Evolutionary conservation across 441 rosid genomes (phyloP).

Genomic region (Gossypium schwendimanii): DNA sequence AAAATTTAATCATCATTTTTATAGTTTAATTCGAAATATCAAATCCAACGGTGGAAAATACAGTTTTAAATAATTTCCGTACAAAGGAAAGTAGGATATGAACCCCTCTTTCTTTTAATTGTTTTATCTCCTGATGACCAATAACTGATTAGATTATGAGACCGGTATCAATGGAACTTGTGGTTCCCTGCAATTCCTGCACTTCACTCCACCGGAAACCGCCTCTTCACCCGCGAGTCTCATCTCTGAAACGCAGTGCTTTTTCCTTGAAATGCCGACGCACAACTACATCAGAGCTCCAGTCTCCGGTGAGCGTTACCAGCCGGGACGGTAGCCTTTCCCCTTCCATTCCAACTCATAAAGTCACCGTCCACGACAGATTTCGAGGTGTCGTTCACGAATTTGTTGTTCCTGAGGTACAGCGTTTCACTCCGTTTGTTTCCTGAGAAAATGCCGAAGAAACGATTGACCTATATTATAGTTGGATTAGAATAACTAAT

Average conservation of each 20-base stretch:
- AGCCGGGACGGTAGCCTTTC: conserved; percentile 24
- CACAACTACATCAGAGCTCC: conserved; percentile 41
- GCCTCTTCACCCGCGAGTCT: conserved; percentile 17
- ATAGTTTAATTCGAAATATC: background rate
- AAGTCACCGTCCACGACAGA: conserved; percentile 74
- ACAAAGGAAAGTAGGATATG: background rate
- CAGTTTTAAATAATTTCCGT: background rate
- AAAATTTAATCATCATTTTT: too few species aligned
- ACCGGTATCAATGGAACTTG: conserved; percentile 35
- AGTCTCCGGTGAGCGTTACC: conserved; percentile 35
- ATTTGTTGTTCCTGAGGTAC: conserved; percentile 76
- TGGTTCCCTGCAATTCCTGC: conserved; percentile 25
- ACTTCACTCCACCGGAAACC: conserved; percentile 20
- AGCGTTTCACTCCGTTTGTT: conserved; percentile 2
- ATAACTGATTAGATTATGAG: conserved; percentile 4
- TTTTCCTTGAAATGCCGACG: conserved; percentile 21
- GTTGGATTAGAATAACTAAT: background rate
- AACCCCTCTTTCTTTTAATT: background rate
- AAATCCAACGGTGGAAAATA: background rate
- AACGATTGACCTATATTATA: background rate
- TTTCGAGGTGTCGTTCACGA: conserved; percentile 69
- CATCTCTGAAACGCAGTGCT: conserved; percentile 3
- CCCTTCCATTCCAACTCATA: conserved; percentile 49
- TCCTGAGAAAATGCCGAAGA: conserved; percentile 4
- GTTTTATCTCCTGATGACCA: background rate